A percentile compares a stretch with the other conserved stretches of the same genome.
Evolutionary conservation across 192 early-diverging fungal genomes (phyloP).

Genomic region (Backusella parvicylindrica): DNA sequence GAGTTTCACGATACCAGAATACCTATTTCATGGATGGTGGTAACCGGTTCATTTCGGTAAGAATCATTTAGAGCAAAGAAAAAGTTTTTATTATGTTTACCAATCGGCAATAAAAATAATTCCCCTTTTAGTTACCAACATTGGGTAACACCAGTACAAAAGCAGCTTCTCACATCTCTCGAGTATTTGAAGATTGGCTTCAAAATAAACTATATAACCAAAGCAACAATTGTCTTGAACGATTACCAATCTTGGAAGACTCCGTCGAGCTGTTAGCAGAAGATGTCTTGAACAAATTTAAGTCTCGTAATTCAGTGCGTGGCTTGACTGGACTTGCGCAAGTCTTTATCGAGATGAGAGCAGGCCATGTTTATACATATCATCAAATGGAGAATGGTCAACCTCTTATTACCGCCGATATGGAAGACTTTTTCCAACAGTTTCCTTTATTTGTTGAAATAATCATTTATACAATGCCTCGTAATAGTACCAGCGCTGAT

Average conservation of each 20-base stretch:
- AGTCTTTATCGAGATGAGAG: conserved; percentile 30
- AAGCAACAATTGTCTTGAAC: conserved; percentile 4
- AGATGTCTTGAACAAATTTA: conserved; percentile 32
- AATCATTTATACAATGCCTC: conserved; percentile 21
- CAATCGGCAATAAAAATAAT: not conserved
- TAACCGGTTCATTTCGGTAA: conserved; percentile 38
- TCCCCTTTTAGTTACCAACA: conserved; percentile 25
- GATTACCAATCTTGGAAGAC: conserved; percentile 38
- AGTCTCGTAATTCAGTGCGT: conserved; percentile 16
- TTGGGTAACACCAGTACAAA: conserved; percentile 29
- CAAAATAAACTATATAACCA: conserved; percentile 29
- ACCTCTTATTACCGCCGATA: conserved; percentile 24
- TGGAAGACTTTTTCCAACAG: conserved; percentile 36
- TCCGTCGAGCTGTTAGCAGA: conserved; percentile 34
- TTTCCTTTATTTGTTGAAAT: conserved; percentile 41
- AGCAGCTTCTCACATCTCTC: conserved; percentile 30
- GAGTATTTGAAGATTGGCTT: conserved; percentile 39
- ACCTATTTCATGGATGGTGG: conserved; percentile 39
- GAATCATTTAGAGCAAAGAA: not conserved
- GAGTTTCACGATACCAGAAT: conserved; percentile 27
- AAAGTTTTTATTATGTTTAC: not conserved
- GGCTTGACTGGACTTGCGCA: conserved; percentile 24
- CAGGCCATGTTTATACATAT: conserved; percentile 35
- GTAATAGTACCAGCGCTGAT: not conserved
- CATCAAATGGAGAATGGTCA: conserved; percentile 28